These are phyloP conservation scores for Wickerhamomyces pijperi DNA, from an alignment of 805 yeast genomes.

Conservation along the genomic window DNA sequence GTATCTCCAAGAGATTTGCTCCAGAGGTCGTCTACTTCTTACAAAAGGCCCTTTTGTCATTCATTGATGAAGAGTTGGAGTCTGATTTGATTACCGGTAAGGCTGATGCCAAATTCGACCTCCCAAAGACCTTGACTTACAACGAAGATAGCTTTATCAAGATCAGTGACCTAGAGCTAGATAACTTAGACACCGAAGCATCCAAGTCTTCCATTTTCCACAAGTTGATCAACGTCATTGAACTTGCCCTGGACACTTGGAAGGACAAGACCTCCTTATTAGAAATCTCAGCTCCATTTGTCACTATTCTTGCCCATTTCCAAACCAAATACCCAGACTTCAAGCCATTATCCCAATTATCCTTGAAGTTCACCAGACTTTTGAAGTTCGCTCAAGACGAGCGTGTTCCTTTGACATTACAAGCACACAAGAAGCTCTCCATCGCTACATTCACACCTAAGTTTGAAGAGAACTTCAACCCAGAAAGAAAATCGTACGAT, in stretches of 20 bases:
- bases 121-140: slow-evolving; percentile 7
- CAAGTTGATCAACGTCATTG: slow-evolving; percentile 22
- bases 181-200: slow-evolving; percentile 3
- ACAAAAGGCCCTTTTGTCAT: slow-evolving; percentile 36
- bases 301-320: slow-evolving; percentile 29
- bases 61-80: slow-evolving; percentile 26
- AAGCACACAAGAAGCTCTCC: slow-evolving; percentile 74
- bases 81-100: slow-evolving; percentile 5
- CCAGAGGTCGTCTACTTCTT: slow-evolving; percentile 68
- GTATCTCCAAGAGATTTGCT: slow-evolving; percentile 63
- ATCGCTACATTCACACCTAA: slow-evolving; percentile 81
- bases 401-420: slow-evolving; percentile 67
- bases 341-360: slow-evolving; percentile 22
- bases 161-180: slow-evolving; percentile 20
- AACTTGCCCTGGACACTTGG: slow-evolving; percentile 34
- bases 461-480: slow-evolving; percentile 92
- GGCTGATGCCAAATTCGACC: slow-evolving; percentile 14
- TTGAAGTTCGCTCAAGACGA: slow-evolving; percentile 34
- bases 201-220: slow-evolving; percentile 14
- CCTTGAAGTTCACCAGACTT: slow-evolving; percentile 37
- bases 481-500: slow-evolving; percentile 88
- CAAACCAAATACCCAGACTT: slow-evolving; percentile 24
- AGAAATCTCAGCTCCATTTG: slow-evolving; percentile 45
- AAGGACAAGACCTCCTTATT: slow-evolving; percentile 49
- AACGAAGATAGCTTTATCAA: not conserved